Base-by-base conservation (phyloP, 176 grass and related monocot genomes). In the Rhipidocladum racemiflorum region DNA sequence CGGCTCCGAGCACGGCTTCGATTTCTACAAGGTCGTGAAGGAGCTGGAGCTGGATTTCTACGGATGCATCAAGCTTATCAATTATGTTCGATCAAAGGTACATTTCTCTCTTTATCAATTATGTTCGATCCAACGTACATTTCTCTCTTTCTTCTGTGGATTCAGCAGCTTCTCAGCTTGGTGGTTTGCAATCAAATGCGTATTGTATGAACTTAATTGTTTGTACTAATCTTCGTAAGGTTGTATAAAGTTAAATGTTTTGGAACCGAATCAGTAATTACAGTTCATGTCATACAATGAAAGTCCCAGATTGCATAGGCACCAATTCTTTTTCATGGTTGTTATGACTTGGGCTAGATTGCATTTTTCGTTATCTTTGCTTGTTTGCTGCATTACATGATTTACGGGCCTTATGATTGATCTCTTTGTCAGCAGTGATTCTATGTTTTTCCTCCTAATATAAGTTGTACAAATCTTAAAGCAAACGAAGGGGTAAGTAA, bases 21-120 rank as follows among this genome's bases (percentile, higher is more conserved):
- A 91, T 83, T 99, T 99, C 83, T 29, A 83, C 43, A 3, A 21
- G 18, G 39, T 91, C 59, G 86, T 90, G 9, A 86, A 68, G 61
- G 76, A 90, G 48, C 56, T 86, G 29, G 62, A 72, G 79, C 88
- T 99, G 68, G 91, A 91, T 87, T 99, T 99, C 68, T 99, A 99
- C 81, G 89, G 92, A 0, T 91, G 92, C 29, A 85, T 99, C 73
- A 99, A 87, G 87, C 91, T 95, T 64, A 79, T 95, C 56, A 99
- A 99, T 72, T 99, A 93, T 60, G 67, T 95, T 15, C 86, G 92
- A 5, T 93, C 82, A 76, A 90, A 93, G 92, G 96, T 99, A 13
- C 21, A 60, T 15, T 61, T 28, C 56, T n/a, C 9, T 24, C 5
- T 64, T 68, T 27, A 79, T 95, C 56, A 99, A 99, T 72, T 99